Conservation (phyloP, 2,329 filamentous ascomycete species). For the Colletotrichum tabaci region DNA sequence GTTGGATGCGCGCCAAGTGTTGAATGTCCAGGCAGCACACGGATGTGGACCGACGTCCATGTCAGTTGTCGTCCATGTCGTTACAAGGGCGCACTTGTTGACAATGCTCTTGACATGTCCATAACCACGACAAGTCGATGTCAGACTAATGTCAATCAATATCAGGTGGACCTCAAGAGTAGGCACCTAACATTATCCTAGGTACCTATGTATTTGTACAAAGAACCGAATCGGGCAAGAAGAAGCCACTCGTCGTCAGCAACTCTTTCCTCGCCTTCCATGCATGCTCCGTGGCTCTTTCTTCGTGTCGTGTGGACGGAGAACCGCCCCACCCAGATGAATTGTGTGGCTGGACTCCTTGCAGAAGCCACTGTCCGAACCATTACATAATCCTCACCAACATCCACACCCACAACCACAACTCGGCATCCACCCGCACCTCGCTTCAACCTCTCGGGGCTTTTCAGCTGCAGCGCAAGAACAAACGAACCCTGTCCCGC, state of each 20-base stretch:
- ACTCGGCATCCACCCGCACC: not conserved
- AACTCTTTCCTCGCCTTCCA: not conserved
- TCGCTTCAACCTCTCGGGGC: constrained; percentile 34
- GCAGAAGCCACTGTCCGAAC: constrained; percentile 1
- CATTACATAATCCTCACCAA: not conserved
- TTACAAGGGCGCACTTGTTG: constrained; percentile 15
- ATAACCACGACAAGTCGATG: not conserved
- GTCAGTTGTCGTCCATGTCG: constrained; percentile 25
- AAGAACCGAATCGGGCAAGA: not conserved
- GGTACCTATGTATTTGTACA: not conserved
- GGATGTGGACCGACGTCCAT: not conserved
- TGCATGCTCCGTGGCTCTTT: not conserved
- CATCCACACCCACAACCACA: not conserved
- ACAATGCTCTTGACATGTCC: constrained; percentile 2
- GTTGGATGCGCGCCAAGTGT: constrained; percentile 14
- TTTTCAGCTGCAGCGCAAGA: constrained; percentile 37
- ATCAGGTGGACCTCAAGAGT: not conserved
- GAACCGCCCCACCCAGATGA: not conserved
- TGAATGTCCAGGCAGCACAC: constrained; percentile 14
- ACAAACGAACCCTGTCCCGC: constrained; percentile 14
- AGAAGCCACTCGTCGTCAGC: not conserved
- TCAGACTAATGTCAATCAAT: not conserved
- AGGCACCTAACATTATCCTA: no score
- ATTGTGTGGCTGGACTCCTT: constrained; percentile 6
- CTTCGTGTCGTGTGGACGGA: not conserved